A percentile compares a stretch with the other conserved stretches of the same genome.
phyloP scores from a whole-genome alignment of 257 asterid species.

The Solanum verrucosum region DNA sequence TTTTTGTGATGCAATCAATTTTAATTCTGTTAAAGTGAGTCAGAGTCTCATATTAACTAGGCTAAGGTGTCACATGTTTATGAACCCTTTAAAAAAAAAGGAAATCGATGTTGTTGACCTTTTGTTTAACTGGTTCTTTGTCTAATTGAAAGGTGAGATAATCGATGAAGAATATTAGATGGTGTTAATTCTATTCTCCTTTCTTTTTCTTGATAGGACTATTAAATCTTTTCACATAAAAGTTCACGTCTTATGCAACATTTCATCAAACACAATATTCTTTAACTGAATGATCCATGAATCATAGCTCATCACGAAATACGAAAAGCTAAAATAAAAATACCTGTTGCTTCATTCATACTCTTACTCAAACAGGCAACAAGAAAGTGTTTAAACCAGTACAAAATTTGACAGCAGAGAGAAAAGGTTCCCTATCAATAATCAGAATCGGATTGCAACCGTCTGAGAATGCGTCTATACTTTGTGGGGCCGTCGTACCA shows the following conservation, averaged over 20 bases:
- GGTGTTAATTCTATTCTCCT: too few relatives aligned
- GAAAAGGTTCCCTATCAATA: neutral
- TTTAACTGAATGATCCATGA: neutral
- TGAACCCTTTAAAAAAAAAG: too few relatives aligned
- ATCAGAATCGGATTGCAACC: neutral
- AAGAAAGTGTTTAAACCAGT: neutral
- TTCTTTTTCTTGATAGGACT: neutral
- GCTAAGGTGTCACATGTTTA: too few relatives aligned
- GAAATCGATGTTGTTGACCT: too few relatives aligned
- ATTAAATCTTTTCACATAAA: neutral
- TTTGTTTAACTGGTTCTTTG: too few relatives aligned
- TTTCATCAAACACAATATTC: neutral
- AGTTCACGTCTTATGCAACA: neutral
- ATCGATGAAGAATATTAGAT: too few relatives aligned
- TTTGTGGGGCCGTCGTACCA: slow-evolving; percentile 51
- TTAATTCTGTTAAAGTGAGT: too few relatives aligned
- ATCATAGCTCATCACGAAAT: neutral
- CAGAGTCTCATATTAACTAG: too few relatives aligned
- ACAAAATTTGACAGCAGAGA: neutral
- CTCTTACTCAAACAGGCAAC: neutral
- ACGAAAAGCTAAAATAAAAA: neutral
- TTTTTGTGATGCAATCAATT: too few relatives aligned
- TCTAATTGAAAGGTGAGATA: too few relatives aligned
- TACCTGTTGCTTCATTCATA: neutral
- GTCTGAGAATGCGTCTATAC: slow-evolving; percentile 19